These are phyloP conservation scores for Ceratocystis eucalypticola DNA, from an alignment of 2,329 filamentous ascomycete species.

Conservation along the genomic window DNA sequence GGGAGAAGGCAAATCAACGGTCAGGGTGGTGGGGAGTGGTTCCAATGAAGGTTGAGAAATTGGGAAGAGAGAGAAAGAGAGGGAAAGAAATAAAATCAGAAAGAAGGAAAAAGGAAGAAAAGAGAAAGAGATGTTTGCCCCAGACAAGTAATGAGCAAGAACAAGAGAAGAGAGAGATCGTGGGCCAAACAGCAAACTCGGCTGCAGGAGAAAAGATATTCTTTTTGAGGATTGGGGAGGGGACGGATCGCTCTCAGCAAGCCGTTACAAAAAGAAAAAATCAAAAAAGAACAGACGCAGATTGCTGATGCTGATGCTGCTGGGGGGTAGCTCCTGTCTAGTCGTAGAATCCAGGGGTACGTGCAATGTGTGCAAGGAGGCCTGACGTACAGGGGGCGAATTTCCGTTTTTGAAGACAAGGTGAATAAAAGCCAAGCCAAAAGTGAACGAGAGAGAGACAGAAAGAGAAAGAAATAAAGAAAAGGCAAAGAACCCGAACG, in stretches of 20 bases:
- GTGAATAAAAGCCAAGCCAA: not conserved
- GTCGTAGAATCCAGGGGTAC: slow-evolving; percentile 2
- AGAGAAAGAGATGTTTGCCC: not conserved
- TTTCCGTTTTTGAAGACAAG: slow-evolving; percentile 3
- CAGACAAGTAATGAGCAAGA: not conserved
- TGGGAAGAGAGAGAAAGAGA: not conserved
- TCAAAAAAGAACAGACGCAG: not conserved
- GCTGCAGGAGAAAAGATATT: slow-evolving; percentile 5
- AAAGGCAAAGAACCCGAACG: not conserved
- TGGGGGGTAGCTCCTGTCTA: slow-evolving; percentile 5
- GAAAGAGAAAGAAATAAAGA: not conserved
- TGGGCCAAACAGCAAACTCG: not conserved
- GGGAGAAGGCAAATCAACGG: not conserved
- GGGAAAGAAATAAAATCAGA: not conserved
- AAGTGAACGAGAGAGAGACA: not conserved
- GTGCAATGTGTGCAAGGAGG: slow-evolving; percentile 2
- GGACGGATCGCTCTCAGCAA: not conserved
- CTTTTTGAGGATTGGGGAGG: slow-evolving; percentile 1
- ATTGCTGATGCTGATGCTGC: slow-evolving; percentile 1
- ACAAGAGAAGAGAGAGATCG: not conserved
- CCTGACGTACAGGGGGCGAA: slow-evolving; percentile 7
- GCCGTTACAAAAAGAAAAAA: slow-evolving; percentile 1
- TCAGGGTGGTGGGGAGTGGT: not conserved
- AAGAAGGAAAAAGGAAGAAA: not conserved
- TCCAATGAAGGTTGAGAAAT: not conserved